These are phyloP conservation scores for Flueggea neowawraea DNA, from an alignment of 441 rosid genomes.

Conservation along the genomic window DNA sequence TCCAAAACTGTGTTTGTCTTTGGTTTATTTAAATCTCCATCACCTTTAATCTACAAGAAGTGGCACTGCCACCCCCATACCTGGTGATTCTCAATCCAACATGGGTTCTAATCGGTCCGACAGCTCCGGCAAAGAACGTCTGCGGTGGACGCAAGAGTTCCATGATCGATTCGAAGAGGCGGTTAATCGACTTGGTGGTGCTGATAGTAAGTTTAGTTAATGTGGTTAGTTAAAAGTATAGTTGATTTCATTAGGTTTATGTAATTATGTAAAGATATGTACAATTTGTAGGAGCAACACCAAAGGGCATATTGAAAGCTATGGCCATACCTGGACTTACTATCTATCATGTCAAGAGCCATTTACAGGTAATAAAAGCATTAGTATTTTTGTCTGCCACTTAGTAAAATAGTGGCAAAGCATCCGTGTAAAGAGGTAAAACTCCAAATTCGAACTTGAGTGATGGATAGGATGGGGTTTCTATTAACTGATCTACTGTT, in stretches of 20 bases:
- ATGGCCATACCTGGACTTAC: constrained; percentile 43
- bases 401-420: not conserved
- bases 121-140: constrained; percentile 44
- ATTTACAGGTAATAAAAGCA: constrained; percentile 41
- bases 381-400: not conserved
- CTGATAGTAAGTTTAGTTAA: constrained; percentile 34
- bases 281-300: constrained; percentile 48
- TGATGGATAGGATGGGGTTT: too few species aligned
- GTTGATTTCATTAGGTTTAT: not conserved
- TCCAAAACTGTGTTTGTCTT: constrained; percentile 9
- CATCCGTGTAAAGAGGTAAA: too few species aligned
- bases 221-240: not conserved
- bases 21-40: not conserved
- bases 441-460: too few species aligned
- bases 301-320: constrained; percentile 57
- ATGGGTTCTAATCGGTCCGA: constrained; percentile 42
- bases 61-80: too few species aligned
- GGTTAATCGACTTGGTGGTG: constrained; percentile 65
- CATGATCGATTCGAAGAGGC: constrained; percentile 57
- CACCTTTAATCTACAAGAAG: too few species aligned
- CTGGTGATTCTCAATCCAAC: not conserved
- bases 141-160: constrained; percentile 58
- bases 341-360: constrained; percentile 71
- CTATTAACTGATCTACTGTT: too few species aligned
- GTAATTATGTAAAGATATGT: not conserved